Evolutionary conservation across 2,329 filamentous ascomycete species (phyloP).

Genomic region (Plenodomus biglobosus): DNA sequence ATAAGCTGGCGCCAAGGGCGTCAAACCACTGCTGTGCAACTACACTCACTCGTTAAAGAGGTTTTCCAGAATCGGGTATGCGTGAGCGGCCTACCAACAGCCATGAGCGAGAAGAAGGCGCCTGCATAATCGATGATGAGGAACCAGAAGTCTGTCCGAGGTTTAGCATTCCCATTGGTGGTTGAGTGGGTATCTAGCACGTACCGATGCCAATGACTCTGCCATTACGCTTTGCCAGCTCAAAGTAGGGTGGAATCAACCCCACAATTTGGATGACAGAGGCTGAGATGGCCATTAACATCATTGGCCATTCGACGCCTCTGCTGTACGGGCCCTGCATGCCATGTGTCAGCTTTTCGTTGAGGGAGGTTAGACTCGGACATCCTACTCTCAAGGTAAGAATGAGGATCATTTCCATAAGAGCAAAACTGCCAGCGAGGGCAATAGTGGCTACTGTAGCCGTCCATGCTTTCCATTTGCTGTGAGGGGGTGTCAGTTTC

Average conservation of each 20-base stretch:
- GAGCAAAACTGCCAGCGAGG: conserved; percentile 52
- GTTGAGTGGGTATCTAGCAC: conserved; percentile 24
- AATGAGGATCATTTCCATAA: conserved; percentile 59
- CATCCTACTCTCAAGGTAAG: conserved; percentile 55
- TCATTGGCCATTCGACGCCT: conserved; percentile 57
- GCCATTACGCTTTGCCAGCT: conserved; percentile 63
- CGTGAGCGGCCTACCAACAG: conserved; percentile 51
- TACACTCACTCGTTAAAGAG: conserved; percentile 21
- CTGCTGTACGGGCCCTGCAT: conserved; percentile 55
- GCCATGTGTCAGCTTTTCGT: background rate
- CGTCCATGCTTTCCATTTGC: conserved; percentile 53
- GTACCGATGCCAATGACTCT: conserved; percentile 63
- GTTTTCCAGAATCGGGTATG: background rate
- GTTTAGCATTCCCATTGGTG: background rate
- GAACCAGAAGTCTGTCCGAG: conserved; percentile 55
- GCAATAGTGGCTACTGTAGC: conserved; percentile 47
- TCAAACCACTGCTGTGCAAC: conserved; percentile 65
- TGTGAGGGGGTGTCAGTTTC: conserved; percentile 25
- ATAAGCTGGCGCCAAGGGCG: conserved; percentile 61
- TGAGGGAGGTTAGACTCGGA: background rate
- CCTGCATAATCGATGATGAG: conserved; percentile 62
- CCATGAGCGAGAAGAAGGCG: conserved; percentile 65
- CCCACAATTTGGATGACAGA: conserved; percentile 60
- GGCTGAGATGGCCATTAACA: conserved; percentile 60
- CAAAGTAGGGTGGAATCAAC: conserved; percentile 62